Percentiles rank a stretch among this genome's conserved stretches.
phyloP scores from a whole-genome alignment of 768 basidiomycete genomes.

The Russula ochroleuca region DNA sequence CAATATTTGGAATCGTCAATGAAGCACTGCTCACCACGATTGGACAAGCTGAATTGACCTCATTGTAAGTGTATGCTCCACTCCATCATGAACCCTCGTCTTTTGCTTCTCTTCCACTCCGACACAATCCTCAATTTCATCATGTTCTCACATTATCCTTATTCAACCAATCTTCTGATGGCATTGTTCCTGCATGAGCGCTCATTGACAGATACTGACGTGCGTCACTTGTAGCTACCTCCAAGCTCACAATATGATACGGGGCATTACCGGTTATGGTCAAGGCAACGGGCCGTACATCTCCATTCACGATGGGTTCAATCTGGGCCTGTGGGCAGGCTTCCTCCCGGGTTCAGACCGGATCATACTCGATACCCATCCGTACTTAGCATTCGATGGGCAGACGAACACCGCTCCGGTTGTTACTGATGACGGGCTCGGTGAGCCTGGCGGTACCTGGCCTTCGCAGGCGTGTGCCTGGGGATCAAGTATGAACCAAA shows the following conservation, averaged over 20 bases:
- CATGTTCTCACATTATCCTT: constrained; percentile 5
- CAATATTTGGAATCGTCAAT: constrained; percentile 62
- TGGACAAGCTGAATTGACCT: constrained; percentile 50
- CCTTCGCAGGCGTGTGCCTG: constrained; percentile 40
- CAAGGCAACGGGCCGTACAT: constrained; percentile 63
- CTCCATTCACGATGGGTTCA: constrained; percentile 53
- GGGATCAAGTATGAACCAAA: constrained; percentile 40
- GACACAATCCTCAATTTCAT: neutral
- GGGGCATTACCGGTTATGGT: constrained; percentile 71
- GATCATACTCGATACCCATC: constrained; percentile 49
- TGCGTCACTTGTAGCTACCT: constrained; percentile 47
- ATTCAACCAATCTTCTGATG: constrained; percentile 4
- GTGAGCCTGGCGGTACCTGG: constrained; percentile 31
- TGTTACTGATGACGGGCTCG: constrained; percentile 36
- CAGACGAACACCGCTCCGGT: constrained; percentile 21
- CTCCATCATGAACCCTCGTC: constrained; percentile 32
- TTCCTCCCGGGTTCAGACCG: constrained; percentile 42
- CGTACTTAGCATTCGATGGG: constrained; percentile 38
- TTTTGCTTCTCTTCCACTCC: constrained; percentile 5
- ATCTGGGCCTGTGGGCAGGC: constrained; percentile 41
- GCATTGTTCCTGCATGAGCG: neutral
- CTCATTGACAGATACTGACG: constrained; percentile 6
- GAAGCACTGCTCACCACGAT: constrained; percentile 55
- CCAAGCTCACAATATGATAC: constrained; percentile 58
- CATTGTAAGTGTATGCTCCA: constrained; percentile 51